Evolutionary conservation across 202 grass and related monocot genomes (phyloP), one percentile per base, ranked within the genome.

Genomic region (Setaria viridis): DNA sequence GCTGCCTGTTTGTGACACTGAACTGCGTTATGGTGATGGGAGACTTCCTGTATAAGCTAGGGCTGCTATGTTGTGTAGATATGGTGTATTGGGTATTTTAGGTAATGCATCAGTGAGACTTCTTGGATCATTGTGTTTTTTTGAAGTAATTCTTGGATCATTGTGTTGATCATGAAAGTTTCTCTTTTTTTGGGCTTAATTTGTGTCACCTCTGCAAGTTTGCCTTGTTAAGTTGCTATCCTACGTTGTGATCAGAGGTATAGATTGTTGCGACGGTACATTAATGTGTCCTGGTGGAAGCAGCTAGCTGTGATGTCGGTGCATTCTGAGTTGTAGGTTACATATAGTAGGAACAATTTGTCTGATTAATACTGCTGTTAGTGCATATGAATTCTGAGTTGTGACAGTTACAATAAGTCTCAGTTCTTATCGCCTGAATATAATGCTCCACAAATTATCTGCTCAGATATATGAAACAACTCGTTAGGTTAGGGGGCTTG

Each of bases 1-100:
- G 37, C 71, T 85, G 17, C 37, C 33, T 21, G 42, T 70, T 9
- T 62, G 59, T 57, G 57, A 59, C 39, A 70, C 76, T 68, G 58
- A 88, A 84, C 57, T 39, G 19, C 37, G 3, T 54, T 51, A 15
- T 1, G 2, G 70, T 50, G 10, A 25, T 25, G 57, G 17, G 17
- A 17, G 17, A 7, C 15, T 55, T 55, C 16, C 53, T 20, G 50
- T 15, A 53, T 17, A 55, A 19, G 4, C 2, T 19, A 54, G 15
- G 51, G 51, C 51, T 19, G 5, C 53, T 55, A 55, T 55, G 53
- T 55, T 55, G 17, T 19, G 50, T 53, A 16, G 14, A 5, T 53
- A 4, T 16, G 15, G 15, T 53, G 17, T 6, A 55, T 19, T 5
- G 16, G 15, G 51, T 54, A 54, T 19, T 55, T 55, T 53, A 53